phyloP scores from a whole-genome alignment of 2,329 filamentous ascomycete species.

The Fusarium sambucinum region DNA sequence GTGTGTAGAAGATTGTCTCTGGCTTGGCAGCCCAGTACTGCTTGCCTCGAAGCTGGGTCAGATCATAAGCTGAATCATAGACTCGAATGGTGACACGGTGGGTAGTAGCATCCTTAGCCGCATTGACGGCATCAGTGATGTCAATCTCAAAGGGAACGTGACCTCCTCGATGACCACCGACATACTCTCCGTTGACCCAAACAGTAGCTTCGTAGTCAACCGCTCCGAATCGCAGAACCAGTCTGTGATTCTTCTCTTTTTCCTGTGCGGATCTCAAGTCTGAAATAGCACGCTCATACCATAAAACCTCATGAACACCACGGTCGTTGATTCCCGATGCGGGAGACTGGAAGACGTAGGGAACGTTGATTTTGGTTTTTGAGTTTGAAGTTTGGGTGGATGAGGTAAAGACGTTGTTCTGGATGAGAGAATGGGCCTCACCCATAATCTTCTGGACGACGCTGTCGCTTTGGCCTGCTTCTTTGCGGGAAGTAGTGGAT shows the following conservation, averaged over 20 bases:
- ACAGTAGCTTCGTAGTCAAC: constrained; percentile 71
- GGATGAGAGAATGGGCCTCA: constrained; percentile 61
- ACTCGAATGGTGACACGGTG: constrained; percentile 67
- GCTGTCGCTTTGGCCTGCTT: constrained; percentile 51
- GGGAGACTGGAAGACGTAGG: constrained; percentile 73
- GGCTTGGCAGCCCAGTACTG: constrained; percentile 74
- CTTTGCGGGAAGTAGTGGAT: constrained; percentile 40
- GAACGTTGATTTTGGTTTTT: constrained; percentile 69
- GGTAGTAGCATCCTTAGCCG: constrained; percentile 39
- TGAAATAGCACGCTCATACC: constrained; percentile 69
- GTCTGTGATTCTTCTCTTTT: constrained; percentile 54
- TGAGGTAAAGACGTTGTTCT: constrained; percentile 57
- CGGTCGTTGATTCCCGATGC: constrained; percentile 72
- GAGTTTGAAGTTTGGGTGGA: constrained; percentile 50
- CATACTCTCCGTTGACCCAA: constrained; percentile 65
- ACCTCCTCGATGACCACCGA: constrained; percentile 68
- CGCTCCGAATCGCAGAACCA: constrained; percentile 69
- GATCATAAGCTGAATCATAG: constrained; percentile 72
- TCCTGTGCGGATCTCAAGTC: constrained; percentile 63
- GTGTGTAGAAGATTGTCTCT: constrained; percentile 71
- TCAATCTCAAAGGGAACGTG: constrained; percentile 71
- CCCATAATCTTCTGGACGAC: constrained; percentile 61
- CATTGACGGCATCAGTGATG: constrained; percentile 62
- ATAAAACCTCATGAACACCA: constrained; percentile 74
- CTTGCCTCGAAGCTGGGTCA: constrained; percentile 75